Base-by-base conservation (phyloP, 768 basidiomycete species). In the Mycena capillaripes region DNA sequence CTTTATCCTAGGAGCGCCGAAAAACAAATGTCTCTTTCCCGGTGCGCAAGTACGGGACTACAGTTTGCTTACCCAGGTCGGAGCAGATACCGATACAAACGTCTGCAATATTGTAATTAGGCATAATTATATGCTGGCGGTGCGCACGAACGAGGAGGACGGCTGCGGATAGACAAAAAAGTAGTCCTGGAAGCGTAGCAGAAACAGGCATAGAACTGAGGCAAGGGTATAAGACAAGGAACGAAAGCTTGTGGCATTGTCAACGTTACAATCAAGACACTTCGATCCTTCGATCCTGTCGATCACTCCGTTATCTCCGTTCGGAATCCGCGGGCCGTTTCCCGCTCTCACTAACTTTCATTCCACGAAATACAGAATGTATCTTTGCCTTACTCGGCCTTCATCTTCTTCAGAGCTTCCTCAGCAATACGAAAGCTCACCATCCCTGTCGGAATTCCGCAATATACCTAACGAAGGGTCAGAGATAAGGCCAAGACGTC, bases 81-180 rank as follows among this genome's bases (percentile, higher is more conserved):
- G 90, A 30, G 85, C 75, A 29, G 89, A 89, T 27, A 90, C 84
- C 14, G 88, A 89, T 21, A 87, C 88, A 83, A 88, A 72, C 23
- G 61, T 53, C 36, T 61, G 14, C 44, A 46, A 23, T 48, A 32
- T 34, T 16, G 16, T n/a, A n/a, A 30, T 21, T 42, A 12, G 63
- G n/a, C 11, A 29, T 21, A 36, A 38, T 4, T 21, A 34, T n/a
- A n/a, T n/a, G 60, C 10, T 1, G 38, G 17, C 8, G 38, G n/a
- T n/a, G n/a, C n/a, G 17, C 9, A 59, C 63, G 1, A 19, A 74
- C 69, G 21, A 76, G 62, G 25, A 76, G 66, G 8, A 66, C 65
- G 42, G 69, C 50, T 1, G 72, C 52, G 1, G 48, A 48, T 11
- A 69, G 46, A 59, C 53, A 71, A 30, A 75, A 61, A 21, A 55